A percentile compares a stretch with the other conserved stretches of the same genome.
phyloP scores from a whole-genome alignment of 371 early-diverging fungal genomes.

The Mucor indicus region DNA sequence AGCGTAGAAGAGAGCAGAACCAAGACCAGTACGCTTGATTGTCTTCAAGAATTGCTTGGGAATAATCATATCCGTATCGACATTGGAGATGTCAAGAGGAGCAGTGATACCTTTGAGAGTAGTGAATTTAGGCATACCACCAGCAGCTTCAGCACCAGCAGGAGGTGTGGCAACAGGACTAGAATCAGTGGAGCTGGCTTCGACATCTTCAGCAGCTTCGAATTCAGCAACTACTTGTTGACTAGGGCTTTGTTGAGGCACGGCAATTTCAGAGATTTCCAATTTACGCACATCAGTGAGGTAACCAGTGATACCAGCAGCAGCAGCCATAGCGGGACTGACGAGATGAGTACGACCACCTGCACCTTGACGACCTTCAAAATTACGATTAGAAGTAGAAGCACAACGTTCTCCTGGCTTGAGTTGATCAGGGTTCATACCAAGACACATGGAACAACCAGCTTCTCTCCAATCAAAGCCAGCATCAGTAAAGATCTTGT shows the following conservation, averaged over 20 bases:
- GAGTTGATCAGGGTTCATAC: conserved; percentile 74
- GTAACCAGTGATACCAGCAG: conserved; percentile 45
- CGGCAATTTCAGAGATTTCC: conserved; percentile 9
- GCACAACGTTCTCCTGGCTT: conserved; percentile 69
- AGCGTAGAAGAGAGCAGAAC: conserved; percentile 57
- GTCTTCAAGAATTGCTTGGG: conserved; percentile 77
- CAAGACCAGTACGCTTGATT: conserved; percentile 69
- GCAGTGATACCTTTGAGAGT: conserved; percentile 56
- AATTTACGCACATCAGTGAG: conserved; percentile 48
- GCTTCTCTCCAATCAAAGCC: conserved; percentile 76
- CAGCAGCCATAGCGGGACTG: conserved; percentile 54
- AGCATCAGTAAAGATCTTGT: conserved; percentile 62
- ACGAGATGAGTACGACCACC: conserved; percentile 58
- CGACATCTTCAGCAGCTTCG: conserved; percentile 10
- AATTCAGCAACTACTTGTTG: conserved; percentile 19
- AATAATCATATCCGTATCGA: conserved; percentile 74
- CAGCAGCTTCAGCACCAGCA: background rate
- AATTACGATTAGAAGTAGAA: conserved; percentile 70
- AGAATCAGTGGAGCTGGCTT: conserved; percentile 12
- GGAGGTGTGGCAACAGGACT: conserved; percentile 24
- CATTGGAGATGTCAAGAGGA: conserved; percentile 60
- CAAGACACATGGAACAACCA: conserved; percentile 74
- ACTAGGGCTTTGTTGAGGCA: conserved; percentile 10
- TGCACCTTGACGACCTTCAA: conserved; percentile 71
- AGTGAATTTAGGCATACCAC: conserved; percentile 62